Evolutionary conservation across 169 alveolate species (phyloP), one percentile per base, ranked within the genome.

Genomic region (Eimeria acervulina): DNA sequence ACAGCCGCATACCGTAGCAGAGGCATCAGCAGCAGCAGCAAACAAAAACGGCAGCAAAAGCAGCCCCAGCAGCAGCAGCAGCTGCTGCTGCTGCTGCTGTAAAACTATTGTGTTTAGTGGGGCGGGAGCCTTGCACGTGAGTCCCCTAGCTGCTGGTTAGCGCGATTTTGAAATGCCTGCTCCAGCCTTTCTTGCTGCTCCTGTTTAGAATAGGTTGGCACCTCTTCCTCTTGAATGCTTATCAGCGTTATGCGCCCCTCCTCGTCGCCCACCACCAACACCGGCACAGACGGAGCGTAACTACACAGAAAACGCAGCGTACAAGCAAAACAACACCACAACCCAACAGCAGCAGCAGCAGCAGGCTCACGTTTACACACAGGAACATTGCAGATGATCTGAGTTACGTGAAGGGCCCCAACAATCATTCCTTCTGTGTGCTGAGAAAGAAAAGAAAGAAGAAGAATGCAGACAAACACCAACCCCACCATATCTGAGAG

Each of bases 211-310:
- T 74, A 92, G 21, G 83, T 68, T 8, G 95, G 92, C 1, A 59
- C 84, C 10, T 95, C 96, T 74, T 85, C 88, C 66, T 93, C 94
- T 38, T 97, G 95, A 42, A 98, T 90, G 95, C 99, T 97, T 85
- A 97, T 97, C n/a, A 98, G 98, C 93, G 98, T 97, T 66, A 98
- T 97, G 59, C 96, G 95, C 63, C 99, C 99, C 66, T 89, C 95
- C 66, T 95, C 89, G 96, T 98, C 98, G 28, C 99, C 99, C n/a
- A 98, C 97, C 28, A 97, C 98, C 59, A 98, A 89, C 40, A 98
- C 98, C 17, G 99, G 98, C 81, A 98, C 96, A 23, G 96, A 97
- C 28, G 96, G 91, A n/a, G 98, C 97, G 95, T 98, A 98, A 96
- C 98, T 97, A 52, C 84, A 17, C 26, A 72, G 4, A 72, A 0